Percentiles rank a stretch among this genome's conserved stretches.
phyloP scores from a whole-genome alignment of 805 yeast genomes.

The Suhomyces prunicola region DNA sequence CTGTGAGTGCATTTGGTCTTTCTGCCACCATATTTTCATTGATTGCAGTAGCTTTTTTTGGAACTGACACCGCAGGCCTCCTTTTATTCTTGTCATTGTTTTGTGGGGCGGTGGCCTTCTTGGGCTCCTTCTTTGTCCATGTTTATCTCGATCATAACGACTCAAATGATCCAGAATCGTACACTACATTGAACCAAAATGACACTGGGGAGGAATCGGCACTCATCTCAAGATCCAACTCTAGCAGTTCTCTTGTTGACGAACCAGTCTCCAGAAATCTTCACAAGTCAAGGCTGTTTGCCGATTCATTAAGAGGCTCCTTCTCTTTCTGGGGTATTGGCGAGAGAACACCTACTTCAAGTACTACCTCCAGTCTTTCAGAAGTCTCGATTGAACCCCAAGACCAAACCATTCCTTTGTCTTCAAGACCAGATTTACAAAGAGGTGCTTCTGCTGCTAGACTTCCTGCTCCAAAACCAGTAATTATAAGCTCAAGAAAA shows the following conservation, averaged over 20 bases:
- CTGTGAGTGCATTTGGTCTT: conserved; percentile 67
- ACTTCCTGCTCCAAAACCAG: not conserved
- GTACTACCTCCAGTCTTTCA: conserved; percentile 14
- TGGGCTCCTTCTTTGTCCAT: conserved; percentile 45
- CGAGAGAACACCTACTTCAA: conserved; percentile 23
- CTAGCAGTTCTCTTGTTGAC: conserved; percentile 1
- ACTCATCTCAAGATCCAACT: conserved; percentile 1
- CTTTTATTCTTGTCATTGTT: conserved; percentile 52
- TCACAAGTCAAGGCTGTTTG: not conserved
- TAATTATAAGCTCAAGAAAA: not conserved
- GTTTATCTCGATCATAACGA: conserved; percentile 31
- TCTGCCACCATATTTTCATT: conserved; percentile 65
- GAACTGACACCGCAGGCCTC: conserved; percentile 52
- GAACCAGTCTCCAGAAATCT: not conserved
- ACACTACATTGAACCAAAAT: not conserved
- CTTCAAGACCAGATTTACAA: not conserved
- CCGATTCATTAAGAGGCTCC: conserved; percentile 26
- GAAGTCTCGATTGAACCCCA: conserved; percentile 12
- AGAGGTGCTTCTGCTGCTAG: not conserved
- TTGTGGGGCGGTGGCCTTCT: conserved; percentile 46
- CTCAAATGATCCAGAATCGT: conserved; percentile 10
- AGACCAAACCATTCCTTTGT: conserved; percentile 4
- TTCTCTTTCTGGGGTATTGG: conserved; percentile 43
- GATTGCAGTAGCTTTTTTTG: conserved; percentile 51
- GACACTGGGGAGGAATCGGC: conserved; percentile 5